Evolutionary conservation across 192 early-diverging fungal species (phyloP), one percentile per base, ranked within the genome.

Genomic region (Linnemannia hyalina): DNA sequence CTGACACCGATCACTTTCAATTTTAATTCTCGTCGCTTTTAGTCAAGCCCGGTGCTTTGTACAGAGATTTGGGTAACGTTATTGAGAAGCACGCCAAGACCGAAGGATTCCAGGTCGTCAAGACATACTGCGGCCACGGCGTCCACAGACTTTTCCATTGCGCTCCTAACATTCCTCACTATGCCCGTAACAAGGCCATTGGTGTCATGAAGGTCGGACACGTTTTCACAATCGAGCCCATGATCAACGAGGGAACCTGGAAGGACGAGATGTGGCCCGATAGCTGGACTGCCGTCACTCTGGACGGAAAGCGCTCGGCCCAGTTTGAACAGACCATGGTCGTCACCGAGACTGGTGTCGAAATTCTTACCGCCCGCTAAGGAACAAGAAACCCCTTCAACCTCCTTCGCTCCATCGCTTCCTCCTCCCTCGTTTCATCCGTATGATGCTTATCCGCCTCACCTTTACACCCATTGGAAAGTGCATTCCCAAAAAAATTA

Each of bases 161-260:
- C 70, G 82, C 97, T 15, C 99, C 99, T 41, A 96, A 93, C 81
- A 92, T 99, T 49, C 97, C 97, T 46, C 99, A 99, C 82, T 99
- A 98, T 91, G 96, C 96, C 18, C 94, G 92, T 55, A 89, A 99
- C 90, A 98, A 98, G 92, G 97, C 98, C 3, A 92, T 98, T 68
- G 99, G 99, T 38, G 92, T 96, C 3, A 97, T 99, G 95, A 98
- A 98, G 90, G 90, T 95, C 32, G 98, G 98, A 38, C 97, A 99
- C 80, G 91, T 93, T 60, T 99, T 99, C 81, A 99, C 98, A 18
- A 99, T 99, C 73, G 99, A 99, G 89, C 99, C 98, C n/a, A 99
- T 99, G 98, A 99, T 99, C 89, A 96, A 95, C 78, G 97, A 96
- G 76, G 97, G 98, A 70, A 88, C 88, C 32, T 93, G 89, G 89